A percentile compares a stretch with the other conserved stretches of the same genome.
phyloP scores from a whole-genome alignment of 495 filamentous ascomycete genomes.

The Talaromyces liani region DNA sequence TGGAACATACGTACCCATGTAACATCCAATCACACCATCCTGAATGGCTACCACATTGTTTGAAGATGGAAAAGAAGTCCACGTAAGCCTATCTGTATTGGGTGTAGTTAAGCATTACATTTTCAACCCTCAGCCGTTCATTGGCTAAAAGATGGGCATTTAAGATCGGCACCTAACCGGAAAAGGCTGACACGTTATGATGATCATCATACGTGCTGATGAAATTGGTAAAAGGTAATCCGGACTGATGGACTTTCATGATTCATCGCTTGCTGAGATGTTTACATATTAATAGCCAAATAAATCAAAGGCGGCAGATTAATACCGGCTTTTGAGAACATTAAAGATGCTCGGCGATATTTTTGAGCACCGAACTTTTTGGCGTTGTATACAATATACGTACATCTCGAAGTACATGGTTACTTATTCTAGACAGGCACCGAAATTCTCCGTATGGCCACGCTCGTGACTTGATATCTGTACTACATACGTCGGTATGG shows the following conservation, averaged over 20 bases:
- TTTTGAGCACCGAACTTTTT: background rate
- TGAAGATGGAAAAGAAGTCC: background rate
- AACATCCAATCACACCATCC: background rate
- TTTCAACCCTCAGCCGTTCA: background rate
- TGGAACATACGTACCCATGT: background rate
- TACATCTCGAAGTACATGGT: background rate
- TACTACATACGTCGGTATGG: background rate
- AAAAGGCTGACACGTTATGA: background rate
- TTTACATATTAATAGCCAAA: background rate
- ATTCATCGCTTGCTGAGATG: background rate
- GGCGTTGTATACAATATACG: background rate
- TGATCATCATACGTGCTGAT: background rate
- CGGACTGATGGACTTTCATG: background rate
- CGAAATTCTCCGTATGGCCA: background rate
- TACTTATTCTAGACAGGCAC: background rate
- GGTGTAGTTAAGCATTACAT: background rate
- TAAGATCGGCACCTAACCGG: background rate
- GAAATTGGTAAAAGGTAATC: background rate
- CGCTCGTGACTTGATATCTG: background rate
- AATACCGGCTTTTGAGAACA: no score
- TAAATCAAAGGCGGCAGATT: background rate
- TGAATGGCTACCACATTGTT: background rate
- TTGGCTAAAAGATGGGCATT: background rate
- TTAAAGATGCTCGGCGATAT: background rate
- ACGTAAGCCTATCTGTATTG: background rate